These are phyloP conservation scores for Albizia julibrissin DNA, from an alignment of 306 rosid species.

Conservation along the genomic window DNA sequence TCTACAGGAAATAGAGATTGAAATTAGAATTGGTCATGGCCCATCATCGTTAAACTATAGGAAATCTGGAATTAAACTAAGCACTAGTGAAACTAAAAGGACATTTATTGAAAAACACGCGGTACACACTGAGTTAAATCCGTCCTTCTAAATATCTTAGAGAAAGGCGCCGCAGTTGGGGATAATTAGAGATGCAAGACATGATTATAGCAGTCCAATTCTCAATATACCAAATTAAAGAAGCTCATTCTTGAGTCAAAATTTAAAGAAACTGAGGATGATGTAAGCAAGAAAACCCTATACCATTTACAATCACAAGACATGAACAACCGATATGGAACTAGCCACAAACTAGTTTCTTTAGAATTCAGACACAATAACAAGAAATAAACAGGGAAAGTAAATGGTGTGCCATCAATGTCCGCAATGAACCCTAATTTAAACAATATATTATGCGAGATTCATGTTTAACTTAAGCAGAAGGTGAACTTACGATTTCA, in stretches of 20 bases:
- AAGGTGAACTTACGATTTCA: slow-evolving; percentile 52
- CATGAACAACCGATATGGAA: not conserved
- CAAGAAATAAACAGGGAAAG: not conserved
- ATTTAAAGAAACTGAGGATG: not conserved
- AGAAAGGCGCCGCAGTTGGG: not conserved
- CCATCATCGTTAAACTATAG: not conserved
- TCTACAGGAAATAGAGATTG: not conserved
- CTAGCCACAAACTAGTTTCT: not conserved
- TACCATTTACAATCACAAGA: slow-evolving; percentile 17
- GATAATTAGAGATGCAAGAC: not conserved
- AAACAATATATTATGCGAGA: not conserved
- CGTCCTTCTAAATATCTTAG: not conserved
- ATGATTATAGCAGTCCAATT: not conserved
- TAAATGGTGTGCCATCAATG: slow-evolving; percentile 8
- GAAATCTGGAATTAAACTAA: not conserved
- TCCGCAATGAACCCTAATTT: slow-evolving; percentile 25
- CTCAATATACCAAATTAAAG: slow-evolving; percentile 17
- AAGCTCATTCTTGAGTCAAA: slow-evolving; percentile 9
- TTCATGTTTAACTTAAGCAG: not conserved
- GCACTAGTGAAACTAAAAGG: not conserved
- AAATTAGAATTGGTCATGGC: not conserved
- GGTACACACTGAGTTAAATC: no score
- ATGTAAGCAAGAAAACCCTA: slow-evolving; percentile 36
- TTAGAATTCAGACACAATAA: slow-evolving; percentile 22
- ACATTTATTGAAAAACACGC: not conserved